Evolutionary conservation across 1,139 yeast species (phyloP), one percentile per base, ranked within the genome.

Genomic region (Blastobotrys capitulatus): DNA sequence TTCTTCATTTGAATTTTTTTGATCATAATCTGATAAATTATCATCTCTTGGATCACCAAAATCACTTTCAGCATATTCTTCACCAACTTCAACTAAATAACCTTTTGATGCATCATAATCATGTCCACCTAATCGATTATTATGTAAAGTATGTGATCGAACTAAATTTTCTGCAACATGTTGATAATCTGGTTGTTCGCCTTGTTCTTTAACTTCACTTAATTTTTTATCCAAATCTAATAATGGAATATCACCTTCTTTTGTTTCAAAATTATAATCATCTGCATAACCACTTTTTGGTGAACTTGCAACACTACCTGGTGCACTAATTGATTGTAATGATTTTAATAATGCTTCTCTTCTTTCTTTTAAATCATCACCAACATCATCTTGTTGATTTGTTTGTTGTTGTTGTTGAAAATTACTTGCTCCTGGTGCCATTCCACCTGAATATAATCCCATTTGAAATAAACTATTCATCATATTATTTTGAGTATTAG

Each of bases 401-500:
- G 44, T 42, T 29, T 43, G 44, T 18, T 46, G 42, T 18, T 20
- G 34, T 16, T n/a, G 22, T 12, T 41, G 22, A 12, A 38, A 38
- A 22, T 26, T 39, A 13, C 49, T 52, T 1, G 64, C 60, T 4
- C 67, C 66, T 3, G 66, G 67, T 3, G 65, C 66, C 42, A 62
- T 46, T 1, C 67, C 66, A 9, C 63, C 66, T 6, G 60, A 52
- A 32, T 57, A 51, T 13, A 57, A 39, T 6, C 65, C 65, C 46
- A 62, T 52, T 29, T 61, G 62, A 29, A 61, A 45, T 29, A 62
- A 20, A 27, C 42, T 47, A 10, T 20, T 38, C 38, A 47, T 32
- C 13, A 44, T 31, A 16, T 35, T 27, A 5, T 27, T n/a, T 32
- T 39, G 48, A n/a, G 48, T 38, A 19, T 37, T 25, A 2, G n/a